Evolutionary conservation across 192 early-diverging fungal species (phyloP), one percentile per base, ranked within the genome.

Genomic region (Coemansia sp.): DNA sequence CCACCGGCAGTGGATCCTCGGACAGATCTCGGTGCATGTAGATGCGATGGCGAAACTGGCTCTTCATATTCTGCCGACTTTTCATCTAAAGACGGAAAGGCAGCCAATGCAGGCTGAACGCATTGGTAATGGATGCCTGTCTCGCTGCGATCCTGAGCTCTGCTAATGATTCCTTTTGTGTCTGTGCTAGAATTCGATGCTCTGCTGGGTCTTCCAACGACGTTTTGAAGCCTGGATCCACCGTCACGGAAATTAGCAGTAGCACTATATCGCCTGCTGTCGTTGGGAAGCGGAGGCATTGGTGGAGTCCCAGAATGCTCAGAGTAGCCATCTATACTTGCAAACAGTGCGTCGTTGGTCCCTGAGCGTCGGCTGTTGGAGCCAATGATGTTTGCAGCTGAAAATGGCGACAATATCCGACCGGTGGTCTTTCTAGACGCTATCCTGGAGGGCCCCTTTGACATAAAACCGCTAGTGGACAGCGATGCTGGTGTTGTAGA

Each of bases 71-170:
- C 54, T 0, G 54, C 54, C 45, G 63, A 29, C 10, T 52, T 50
- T 5, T 65, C 70, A 8, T 66, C 67, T 4, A 77, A 63, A 25
- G 64, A 60, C 20, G 76, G 75, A 50, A 72, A 77, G 25, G 52
- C 61, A 3, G 76, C 63, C 60, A 76, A 68, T 0, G 61, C 74
- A 0, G 48, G 12, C n/a, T 42, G 54, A 30, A 28, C 25, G 14
- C n/a, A 1, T 22, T 61, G 69, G 8, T 36, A 36, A 36, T 6
- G 8, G 5, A 8, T 8, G 8, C 34, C 38, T 17, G 55, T 1
- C 55, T 14, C 31, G 6, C 29, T 3, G 28, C 31, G 48, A 5
- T 30, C 28, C 55, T 56, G 55, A 2, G 29, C 55, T 17, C 10
- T 30, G 55, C 50, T 52, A 25, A 16, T 18, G 7, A 49, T 49